These are phyloP conservation scores for Fusarium continuum DNA, from an alignment of 2,329 filamentous ascomycete genomes.

Conservation along the genomic window DNA sequence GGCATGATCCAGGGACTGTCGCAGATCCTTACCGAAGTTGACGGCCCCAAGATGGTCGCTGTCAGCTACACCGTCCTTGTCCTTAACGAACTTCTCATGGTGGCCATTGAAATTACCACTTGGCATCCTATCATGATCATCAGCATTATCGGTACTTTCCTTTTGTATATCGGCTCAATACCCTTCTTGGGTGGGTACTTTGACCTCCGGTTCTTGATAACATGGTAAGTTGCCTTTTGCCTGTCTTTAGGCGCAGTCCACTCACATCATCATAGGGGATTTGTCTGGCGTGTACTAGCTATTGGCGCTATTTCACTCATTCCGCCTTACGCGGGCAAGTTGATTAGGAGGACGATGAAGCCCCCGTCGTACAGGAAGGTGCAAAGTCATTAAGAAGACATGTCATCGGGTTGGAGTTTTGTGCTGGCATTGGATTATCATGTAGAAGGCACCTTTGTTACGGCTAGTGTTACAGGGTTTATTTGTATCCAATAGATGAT, in stretches of 20 bases:
- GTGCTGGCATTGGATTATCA: conserved; percentile 34
- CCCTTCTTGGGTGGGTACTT: conserved; percentile 93
- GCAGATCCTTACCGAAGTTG: conserved; percentile 84
- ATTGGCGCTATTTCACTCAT: conserved; percentile 83
- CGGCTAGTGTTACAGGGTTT: conserved; percentile 26
- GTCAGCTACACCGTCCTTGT: conserved; percentile 93
- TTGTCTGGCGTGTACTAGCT: conserved; percentile 86
- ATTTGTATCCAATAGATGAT: conserved; percentile 22
- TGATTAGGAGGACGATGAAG: conserved; percentile 84
- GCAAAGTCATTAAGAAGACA: conserved; percentile 65
- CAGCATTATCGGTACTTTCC: conserved; percentile 81
- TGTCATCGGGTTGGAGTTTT: conserved; percentile 17
- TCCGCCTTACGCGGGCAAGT: conserved; percentile 87
- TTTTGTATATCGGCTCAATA: conserved; percentile 81
- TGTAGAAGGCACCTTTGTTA: conserved; percentile 28
- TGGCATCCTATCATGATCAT: conserved; percentile 96
- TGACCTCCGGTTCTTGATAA: conserved; percentile 81
- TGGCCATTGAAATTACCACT: conserved; percentile 93
- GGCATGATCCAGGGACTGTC: conserved; percentile 94
- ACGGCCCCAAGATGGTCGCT: conserved; percentile 80
- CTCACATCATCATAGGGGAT: conserved; percentile 65
- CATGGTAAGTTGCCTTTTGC: conserved; percentile 58
- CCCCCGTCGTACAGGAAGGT: conserved; percentile 97
- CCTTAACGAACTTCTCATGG: conserved; percentile 96
- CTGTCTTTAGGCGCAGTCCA: not conserved